Conservation (phyloP, 176 grass and related monocot species). For the Triticum timopheevii region DNA sequence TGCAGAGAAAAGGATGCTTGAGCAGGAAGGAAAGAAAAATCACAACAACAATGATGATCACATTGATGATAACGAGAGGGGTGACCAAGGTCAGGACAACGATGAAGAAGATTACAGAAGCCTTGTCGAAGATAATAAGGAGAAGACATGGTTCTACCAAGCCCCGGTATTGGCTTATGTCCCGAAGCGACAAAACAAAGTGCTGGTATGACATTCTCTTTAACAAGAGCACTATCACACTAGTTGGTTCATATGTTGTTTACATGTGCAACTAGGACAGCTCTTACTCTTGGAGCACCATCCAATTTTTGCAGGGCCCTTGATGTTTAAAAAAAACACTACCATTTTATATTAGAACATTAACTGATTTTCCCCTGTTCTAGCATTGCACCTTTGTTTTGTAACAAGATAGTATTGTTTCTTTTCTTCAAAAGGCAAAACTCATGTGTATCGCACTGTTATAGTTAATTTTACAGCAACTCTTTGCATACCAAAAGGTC, state of each 20-base stretch:
- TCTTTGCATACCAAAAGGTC: neutral
- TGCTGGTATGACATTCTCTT: neutral
- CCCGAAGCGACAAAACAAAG: neutral
- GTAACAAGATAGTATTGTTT: neutral
- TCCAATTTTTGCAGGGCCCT: too few relatives aligned
- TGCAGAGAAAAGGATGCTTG: too few relatives aligned
- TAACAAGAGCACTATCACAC: neutral
- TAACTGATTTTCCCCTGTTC: neutral
- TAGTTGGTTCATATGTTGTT: too few relatives aligned
- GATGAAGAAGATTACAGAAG: neutral
- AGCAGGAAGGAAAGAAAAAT: neutral
- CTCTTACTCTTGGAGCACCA: too few relatives aligned
- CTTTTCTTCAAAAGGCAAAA: neutral
- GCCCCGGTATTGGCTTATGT: neutral
- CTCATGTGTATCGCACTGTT: constrained; percentile 4
- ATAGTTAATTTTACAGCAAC: neutral
- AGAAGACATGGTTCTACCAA: neutral
- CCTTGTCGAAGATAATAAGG: neutral
- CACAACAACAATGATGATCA: neutral
- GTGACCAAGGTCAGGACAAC: neutral
- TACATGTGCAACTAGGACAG: too few relatives aligned
- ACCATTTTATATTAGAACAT: too few relatives aligned
- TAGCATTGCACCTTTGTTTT: constrained; percentile 1
- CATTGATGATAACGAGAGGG: neutral
- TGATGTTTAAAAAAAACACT: too few relatives aligned